phyloP scores from a whole-genome alignment of 805 yeast genomes.

The Saccharomycopsis microspora region DNA sequence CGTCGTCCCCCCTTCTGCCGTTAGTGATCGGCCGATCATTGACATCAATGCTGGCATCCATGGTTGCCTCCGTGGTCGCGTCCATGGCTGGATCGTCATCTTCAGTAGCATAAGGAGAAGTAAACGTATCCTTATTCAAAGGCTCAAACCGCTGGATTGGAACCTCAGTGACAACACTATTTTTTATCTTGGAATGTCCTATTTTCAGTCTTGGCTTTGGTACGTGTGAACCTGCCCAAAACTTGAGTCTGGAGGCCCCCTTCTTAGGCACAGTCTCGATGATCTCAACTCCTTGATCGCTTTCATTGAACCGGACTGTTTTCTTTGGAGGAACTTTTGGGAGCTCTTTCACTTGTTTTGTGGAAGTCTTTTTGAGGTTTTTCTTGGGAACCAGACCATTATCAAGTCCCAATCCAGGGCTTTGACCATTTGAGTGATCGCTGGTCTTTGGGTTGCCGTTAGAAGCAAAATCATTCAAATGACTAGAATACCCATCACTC shows the following conservation, averaged over 20 bases:
- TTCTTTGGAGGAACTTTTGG: conserved; percentile 13
- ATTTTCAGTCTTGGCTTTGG: too few relatives aligned
- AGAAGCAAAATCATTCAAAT: too few relatives aligned
- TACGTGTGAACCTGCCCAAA: background rate
- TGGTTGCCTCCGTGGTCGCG: too few relatives aligned
- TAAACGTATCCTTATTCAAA: too few relatives aligned
- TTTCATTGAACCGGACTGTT: conserved; percentile 8
- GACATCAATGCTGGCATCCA: background rate
- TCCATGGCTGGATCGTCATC: too few relatives aligned
- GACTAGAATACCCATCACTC: too few relatives aligned
- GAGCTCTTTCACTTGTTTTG: background rate
- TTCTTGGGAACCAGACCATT: background rate
- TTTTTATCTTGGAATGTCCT: too few relatives aligned
- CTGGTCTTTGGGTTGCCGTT: background rate
- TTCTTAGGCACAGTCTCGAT: background rate
- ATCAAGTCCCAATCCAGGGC: too few relatives aligned
- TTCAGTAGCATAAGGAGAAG: too few relatives aligned
- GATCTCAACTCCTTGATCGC: background rate
- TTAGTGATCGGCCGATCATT: conserved; percentile 15
- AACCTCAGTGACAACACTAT: too few relatives aligned
- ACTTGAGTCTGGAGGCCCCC: conserved; percentile 1
- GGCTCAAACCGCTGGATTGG: too few relatives aligned
- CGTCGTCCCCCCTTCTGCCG: conserved; percentile 16
- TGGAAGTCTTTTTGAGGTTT: background rate
- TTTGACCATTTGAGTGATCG: background rate